A percentile compares a stretch with the other conserved stretches of the same genome.
These are phyloP conservation scores for Camellia japonica DNA, from an alignment of 148 eudicot species.

Conservation along the genomic window DNA sequence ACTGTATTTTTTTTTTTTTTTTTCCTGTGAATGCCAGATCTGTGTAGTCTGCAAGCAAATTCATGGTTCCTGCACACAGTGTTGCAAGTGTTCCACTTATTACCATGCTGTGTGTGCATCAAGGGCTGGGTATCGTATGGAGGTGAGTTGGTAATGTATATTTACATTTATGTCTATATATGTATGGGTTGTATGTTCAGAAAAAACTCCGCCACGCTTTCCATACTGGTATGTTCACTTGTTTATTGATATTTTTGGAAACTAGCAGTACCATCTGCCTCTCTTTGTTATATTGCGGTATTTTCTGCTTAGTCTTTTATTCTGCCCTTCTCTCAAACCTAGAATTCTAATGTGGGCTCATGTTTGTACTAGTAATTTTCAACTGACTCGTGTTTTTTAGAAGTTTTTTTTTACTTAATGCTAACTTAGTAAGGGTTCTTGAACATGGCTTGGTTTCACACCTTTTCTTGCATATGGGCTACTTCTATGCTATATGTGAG, in stretches of 20 bases:
- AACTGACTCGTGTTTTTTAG: no score
- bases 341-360: no score
- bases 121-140: conserved; percentile 98
- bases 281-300: background rate
- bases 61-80: conserved; percentile 98
- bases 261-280: background rate
- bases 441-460: no score
- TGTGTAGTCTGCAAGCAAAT: conserved; percentile 97
- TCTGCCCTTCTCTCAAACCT: no score
- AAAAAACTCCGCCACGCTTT: background rate
- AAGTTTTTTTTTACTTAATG: no score
- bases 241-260: background rate
- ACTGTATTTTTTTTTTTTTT: conserved; percentile 4
- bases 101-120: conserved; percentile 99
- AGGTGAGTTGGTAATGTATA: conserved; percentile 42
- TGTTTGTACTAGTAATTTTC: no score
- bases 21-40: conserved; percentile 45
- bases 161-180: background rate
- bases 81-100: conserved; percentile 94
- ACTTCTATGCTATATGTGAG: no score
- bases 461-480: no score
- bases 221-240: background rate
- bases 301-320: no score
- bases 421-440: no score
- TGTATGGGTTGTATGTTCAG: background rate